Base-by-base conservation (phyloP, 352 stramenopile species). In the Globisporangium spiculum region DNA sequence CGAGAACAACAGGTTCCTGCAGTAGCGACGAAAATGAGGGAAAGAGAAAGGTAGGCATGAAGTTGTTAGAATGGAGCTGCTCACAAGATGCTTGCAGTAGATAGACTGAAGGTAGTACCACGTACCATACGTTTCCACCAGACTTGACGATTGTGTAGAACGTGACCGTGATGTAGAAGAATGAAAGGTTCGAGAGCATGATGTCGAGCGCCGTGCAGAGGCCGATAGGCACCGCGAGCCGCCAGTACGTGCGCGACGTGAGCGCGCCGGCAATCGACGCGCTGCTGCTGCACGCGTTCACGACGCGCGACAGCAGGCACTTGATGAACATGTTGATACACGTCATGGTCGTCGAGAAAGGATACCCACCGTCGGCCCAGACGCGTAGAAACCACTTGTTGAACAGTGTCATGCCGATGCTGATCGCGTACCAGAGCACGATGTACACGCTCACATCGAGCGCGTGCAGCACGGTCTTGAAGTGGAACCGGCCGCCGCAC, bases 61-160 rank as follows among this genome's bases (percentile, higher is more conserved):
- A 9, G 46, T 54, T 2, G 60, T 61, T 38, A 65, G 63, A 69
- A 69, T 27, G 0, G 41, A 48, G 16, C 41, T 48, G 41, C 41
- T 48, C 41, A 14, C 41, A 48, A n/a, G 5, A 48, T 48, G 41
- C 20, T 48, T 4, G 41, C 41, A 44, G 36, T 44, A 16, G 36
- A 44, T 9, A 36, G 32, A 36, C 36, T 44, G 36, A 5, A 48
- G 41, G 1, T 48, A n/a, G 7, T 20, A n/a, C 41, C 6, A 73
- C 60, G 46, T 71, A 81, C 83, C 89, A 96, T 12, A 93, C 79
- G 58, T 95, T 91, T 12, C 75, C 83, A 18, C 79, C 77, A 0
- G 83, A 92, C 67, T 95, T 94, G 55, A 92, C 85, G 52, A 95
- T 84, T 30, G 89, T 96, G 75, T 93, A 94, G 68, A 96, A 89